Conservation (phyloP, 2,329 filamentous ascomycete genomes). For the Periconia sp. region DNA sequence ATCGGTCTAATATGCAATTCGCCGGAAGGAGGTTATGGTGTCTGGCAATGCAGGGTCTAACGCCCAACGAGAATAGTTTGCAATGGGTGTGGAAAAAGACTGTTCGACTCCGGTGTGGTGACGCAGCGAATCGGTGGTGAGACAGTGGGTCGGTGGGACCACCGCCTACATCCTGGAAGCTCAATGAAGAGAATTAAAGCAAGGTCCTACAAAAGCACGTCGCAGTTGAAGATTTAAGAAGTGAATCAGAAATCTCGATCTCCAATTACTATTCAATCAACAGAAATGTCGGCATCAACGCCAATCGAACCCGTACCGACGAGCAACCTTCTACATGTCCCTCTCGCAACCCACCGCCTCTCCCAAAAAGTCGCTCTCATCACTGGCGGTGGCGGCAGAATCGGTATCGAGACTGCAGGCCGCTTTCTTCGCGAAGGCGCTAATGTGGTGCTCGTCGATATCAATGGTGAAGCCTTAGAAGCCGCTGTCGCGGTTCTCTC, state of each 20-base stretch:
- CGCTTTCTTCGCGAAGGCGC: conserved; percentile 46
- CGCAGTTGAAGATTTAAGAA: too few species aligned
- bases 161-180: background rate
- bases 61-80: too few species aligned
- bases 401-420: conserved; percentile 43
- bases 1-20: too few species aligned
- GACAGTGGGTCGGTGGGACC: conserved; percentile 13
- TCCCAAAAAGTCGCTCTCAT: conserved; percentile 40
- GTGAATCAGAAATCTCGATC: conserved; percentile 24
- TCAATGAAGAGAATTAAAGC: conserved; percentile 8
- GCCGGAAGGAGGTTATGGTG: too few species aligned
- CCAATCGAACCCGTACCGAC: conserved; percentile 26
- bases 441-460: conserved; percentile 45
- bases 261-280: conserved; percentile 20
- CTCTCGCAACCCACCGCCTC: conserved; percentile 38
- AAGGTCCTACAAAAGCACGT: conserved; percentile 18
- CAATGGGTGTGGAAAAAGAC: too few species aligned
- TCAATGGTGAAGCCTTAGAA: conserved; percentile 34
- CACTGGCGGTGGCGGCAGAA: conserved; percentile 40
- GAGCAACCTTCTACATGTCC: conserved; percentile 30
- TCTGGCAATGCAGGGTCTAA: too few species aligned
- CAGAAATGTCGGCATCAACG: conserved; percentile 23
- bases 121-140: conserved; percentile 12
- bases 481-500: conserved; percentile 30
- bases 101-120: conserved; percentile 6